phyloP scores from a whole-genome alignment of 164 flowering plant species.

The Euptelea pleiosperma region DNA sequence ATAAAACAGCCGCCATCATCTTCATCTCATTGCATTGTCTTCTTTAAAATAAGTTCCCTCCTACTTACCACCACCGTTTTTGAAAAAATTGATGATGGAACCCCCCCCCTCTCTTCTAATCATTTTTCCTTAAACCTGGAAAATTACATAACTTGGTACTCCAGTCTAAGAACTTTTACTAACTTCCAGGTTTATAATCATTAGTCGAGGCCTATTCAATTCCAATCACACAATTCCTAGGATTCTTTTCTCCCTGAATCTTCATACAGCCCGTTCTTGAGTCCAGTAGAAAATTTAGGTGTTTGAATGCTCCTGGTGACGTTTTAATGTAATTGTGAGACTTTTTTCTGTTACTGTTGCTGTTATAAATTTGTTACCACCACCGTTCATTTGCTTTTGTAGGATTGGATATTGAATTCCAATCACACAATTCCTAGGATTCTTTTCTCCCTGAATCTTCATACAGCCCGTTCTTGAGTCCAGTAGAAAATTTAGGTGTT shows the following conservation, averaged over 20 bases:
- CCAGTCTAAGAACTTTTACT: too few relatives aligned
- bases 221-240: background rate
- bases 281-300: slow-evolving; percentile 1
- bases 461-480: background rate
- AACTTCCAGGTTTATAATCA: too few relatives aligned
- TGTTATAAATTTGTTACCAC: background rate
- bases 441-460: background rate
- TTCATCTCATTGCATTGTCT: too few relatives aligned
- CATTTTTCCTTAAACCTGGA: background rate
- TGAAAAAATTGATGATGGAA: too few relatives aligned
- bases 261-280: background rate
- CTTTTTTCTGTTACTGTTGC: background rate
- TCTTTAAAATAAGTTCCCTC: too few relatives aligned
- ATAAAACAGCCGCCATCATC: too few relatives aligned
- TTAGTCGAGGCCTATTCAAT: background rate
- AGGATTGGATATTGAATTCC: slow-evolving; percentile 51
- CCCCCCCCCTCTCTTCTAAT: too few relatives aligned
- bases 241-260: background rate
- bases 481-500: background rate
- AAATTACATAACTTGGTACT: background rate
- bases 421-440: background rate
- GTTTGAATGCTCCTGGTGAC: background rate
- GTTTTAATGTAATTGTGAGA: background rate
- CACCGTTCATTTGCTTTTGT: slow-evolving; percentile 1
- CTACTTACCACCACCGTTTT: too few relatives aligned